Percentiles rank a stretch among this genome's conserved stretches.
phyloP scores from a whole-genome alignment of 2,329 filamentous ascomycete species.

The Neurospora sp. region DNA sequence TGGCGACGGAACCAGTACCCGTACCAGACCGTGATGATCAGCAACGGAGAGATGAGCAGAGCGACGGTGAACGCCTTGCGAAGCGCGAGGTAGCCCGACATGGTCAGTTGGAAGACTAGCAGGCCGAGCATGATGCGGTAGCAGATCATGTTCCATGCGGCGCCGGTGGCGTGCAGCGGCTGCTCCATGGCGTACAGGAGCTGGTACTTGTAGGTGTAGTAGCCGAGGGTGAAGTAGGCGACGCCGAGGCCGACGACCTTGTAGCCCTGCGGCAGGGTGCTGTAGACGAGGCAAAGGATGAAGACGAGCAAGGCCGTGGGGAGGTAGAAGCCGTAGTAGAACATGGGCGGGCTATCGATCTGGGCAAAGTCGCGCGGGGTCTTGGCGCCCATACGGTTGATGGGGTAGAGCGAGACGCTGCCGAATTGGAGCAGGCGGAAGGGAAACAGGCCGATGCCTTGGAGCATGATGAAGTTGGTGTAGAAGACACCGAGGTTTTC shows the following conservation, averaged over 20 bases:
- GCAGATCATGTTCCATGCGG: slow-evolving; percentile 94
- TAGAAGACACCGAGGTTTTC: slow-evolving; percentile 74
- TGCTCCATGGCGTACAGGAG: slow-evolving; percentile 97
- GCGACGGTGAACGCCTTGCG: slow-evolving; percentile 64
- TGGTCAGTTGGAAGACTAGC: slow-evolving; percentile 81
- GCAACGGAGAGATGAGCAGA: slow-evolving; percentile 62
- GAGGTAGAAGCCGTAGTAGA: slow-evolving; percentile 93
- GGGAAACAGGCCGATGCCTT: slow-evolving; percentile 86
- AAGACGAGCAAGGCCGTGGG: slow-evolving; percentile 88
- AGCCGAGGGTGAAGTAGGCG: slow-evolving; percentile 72
- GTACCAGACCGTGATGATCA: slow-evolving; percentile 80
- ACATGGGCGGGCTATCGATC: slow-evolving; percentile 69
- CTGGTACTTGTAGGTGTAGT: slow-evolving; percentile 95
- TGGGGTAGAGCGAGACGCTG: slow-evolving; percentile 71
- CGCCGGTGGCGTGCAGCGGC: slow-evolving; percentile 83
- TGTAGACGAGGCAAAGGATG: slow-evolving; percentile 93
- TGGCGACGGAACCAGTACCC: slow-evolving; percentile 68
- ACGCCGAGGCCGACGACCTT: slow-evolving; percentile 73
- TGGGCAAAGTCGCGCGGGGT: slow-evolving; percentile 86
- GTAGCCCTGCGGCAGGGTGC: slow-evolving; percentile 70
- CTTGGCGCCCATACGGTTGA: slow-evolving; percentile 66
- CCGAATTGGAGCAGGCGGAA: slow-evolving; percentile 88
- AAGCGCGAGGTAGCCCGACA: slow-evolving; percentile 76
- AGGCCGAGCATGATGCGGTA: slow-evolving; percentile 81
- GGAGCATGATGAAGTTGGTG: slow-evolving; percentile 85